Percentiles rank a stretch among this genome's conserved stretches.
phyloP scores from a whole-genome alignment of 257 asterid species.

The Phtheirospermum japonicum region DNA sequence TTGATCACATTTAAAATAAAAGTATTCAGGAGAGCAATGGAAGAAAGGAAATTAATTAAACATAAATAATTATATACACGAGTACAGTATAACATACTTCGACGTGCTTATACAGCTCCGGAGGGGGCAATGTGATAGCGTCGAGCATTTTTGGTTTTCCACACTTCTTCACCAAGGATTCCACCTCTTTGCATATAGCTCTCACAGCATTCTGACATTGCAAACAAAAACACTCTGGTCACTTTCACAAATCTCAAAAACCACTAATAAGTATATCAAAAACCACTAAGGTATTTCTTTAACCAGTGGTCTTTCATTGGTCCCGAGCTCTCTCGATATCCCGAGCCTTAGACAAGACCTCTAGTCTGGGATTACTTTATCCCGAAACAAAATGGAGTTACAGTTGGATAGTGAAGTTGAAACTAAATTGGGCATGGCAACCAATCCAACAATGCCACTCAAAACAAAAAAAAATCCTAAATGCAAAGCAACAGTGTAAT shows the following conservation, averaged over 20 bases:
- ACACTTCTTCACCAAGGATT: constrained; percentile 73
- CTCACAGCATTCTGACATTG: constrained; percentile 78
- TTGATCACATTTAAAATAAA: not conserved
- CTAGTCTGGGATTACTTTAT: not conserved
- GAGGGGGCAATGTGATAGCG: constrained; percentile 89
- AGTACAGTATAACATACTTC: constrained; percentile 61
- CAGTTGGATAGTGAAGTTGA: constrained; percentile 14
- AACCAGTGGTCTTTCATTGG: too few species aligned
- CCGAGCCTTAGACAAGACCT: too few species aligned
- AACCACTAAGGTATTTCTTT: too few species aligned
- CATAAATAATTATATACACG: not conserved
- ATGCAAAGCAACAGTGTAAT: constrained; percentile 9
- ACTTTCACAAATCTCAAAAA: constrained; percentile 13
- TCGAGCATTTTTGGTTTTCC: constrained; percentile 95
- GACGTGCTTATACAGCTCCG: constrained; percentile 79
- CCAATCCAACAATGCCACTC: not conserved
- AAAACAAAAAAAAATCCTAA: not conserved
- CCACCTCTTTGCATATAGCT: constrained; percentile 72
- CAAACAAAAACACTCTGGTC: constrained; percentile 23
- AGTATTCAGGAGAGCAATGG: not conserved
- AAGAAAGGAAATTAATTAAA: constrained; percentile 12
- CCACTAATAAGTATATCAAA: not conserved
- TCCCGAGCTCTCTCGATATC: too few species aligned
- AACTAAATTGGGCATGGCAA: constrained; percentile 12
- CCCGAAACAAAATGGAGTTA: not conserved